A percentile compares a stretch with the other conserved stretches of the same genome.
phyloP scores from a whole-genome alignment of 1,139 yeast species.

The Pichia sp. region DNA sequence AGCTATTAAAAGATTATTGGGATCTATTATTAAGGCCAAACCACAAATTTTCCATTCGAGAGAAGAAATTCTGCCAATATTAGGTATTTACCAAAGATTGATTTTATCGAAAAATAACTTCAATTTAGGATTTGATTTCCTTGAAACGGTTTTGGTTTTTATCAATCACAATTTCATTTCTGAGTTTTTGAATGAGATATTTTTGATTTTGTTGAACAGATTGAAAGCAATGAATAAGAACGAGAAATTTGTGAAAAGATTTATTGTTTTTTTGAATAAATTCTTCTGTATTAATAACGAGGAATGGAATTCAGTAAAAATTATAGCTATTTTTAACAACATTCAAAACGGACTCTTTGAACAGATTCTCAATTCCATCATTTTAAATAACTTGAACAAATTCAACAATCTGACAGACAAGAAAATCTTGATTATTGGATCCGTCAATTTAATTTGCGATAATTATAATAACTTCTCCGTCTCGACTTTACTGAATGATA shows the following conservation, averaged over 20 bases:
- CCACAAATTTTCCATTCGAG: slow-evolving; percentile 38
- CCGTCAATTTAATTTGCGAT: slow-evolving; percentile 48
- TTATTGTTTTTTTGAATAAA: slow-evolving; percentile 59
- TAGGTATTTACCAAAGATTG: slow-evolving; percentile 95
- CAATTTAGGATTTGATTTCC: slow-evolving; percentile 70
- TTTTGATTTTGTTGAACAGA: slow-evolving; percentile 68
- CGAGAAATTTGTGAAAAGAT: slow-evolving; percentile 68
- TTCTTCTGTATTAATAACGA: slow-evolving; percentile 28
- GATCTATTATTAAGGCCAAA: slow-evolving; percentile 62
- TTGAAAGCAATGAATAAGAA: slow-evolving; percentile 66
- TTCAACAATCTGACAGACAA: slow-evolving; percentile 66
- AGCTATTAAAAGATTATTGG: slow-evolving; percentile 74
- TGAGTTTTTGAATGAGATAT: slow-evolving; percentile 63
- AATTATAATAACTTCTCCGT: slow-evolving; percentile 21
- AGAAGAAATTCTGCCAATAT: slow-evolving; percentile 57
- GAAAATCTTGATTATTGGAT: slow-evolving; percentile 68
- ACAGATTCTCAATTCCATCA: slow-evolving; percentile 36
- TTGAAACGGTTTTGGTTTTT: slow-evolving; percentile 58
- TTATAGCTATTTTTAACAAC: slow-evolving; percentile 48
- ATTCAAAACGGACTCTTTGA: slow-evolving; percentile 44
- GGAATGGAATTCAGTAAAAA: slow-evolving; percentile 38
- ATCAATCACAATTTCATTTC: slow-evolving; percentile 44
- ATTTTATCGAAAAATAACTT: slow-evolving; percentile 82
- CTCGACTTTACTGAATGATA: slow-evolving; percentile 41
- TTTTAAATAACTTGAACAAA: slow-evolving; percentile 58